These are phyloP conservation scores for Metschnikowia matae DNA, from an alignment of 805 yeast genomes.

Conservation along the genomic window DNA sequence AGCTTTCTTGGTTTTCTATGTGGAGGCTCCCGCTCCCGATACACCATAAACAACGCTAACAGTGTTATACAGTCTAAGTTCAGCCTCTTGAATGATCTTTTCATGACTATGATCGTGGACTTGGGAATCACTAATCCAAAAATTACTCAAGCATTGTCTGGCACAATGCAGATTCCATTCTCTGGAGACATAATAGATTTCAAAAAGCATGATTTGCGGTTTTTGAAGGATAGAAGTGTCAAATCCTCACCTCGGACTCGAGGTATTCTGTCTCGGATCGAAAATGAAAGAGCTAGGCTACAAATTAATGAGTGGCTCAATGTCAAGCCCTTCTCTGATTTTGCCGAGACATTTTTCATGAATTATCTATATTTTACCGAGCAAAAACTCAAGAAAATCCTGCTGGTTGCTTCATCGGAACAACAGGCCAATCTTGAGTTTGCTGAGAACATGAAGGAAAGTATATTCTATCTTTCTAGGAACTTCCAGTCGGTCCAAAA, in stretches of 20 bases:
- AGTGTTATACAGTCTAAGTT: slow-evolving; percentile 5
- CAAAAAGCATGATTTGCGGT: slow-evolving; percentile 33
- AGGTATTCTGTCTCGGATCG: slow-evolving; percentile 1
- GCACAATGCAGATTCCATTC: slow-evolving; percentile 8
- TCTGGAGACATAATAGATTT: slow-evolving; percentile 35
- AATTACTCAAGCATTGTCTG: not conserved
- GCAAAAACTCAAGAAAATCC: slow-evolving; percentile 5
- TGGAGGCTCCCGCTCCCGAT: slow-evolving; percentile 7
- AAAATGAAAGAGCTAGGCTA: slow-evolving; percentile 11
- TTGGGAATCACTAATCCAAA: slow-evolving; percentile 1
- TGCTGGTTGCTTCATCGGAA: slow-evolving; percentile 10
- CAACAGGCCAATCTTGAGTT: slow-evolving; percentile 19
- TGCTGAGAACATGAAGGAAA: slow-evolving; percentile 19
- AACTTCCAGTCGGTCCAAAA: slow-evolving; percentile 16
- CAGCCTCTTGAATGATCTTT: slow-evolving; percentile 5
- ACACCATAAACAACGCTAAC: slow-evolving; percentile 4
- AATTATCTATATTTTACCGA: slow-evolving; percentile 12
- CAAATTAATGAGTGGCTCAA: slow-evolving; percentile 39
- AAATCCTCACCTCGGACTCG: not conserved
- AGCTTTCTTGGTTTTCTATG: slow-evolving; percentile 8
- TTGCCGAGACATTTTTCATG: slow-evolving; percentile 20
- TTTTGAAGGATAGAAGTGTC: slow-evolving; percentile 7
- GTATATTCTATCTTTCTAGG: slow-evolving; percentile 20
- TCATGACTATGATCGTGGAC: slow-evolving; percentile 6
- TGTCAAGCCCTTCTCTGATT: slow-evolving; percentile 32